Percentiles rank a stretch among this genome's conserved stretches.
These are phyloP conservation scores for Crithidia bombi DNA, from an alignment of 208 protist genomes.

Conservation along the genomic window DNA sequence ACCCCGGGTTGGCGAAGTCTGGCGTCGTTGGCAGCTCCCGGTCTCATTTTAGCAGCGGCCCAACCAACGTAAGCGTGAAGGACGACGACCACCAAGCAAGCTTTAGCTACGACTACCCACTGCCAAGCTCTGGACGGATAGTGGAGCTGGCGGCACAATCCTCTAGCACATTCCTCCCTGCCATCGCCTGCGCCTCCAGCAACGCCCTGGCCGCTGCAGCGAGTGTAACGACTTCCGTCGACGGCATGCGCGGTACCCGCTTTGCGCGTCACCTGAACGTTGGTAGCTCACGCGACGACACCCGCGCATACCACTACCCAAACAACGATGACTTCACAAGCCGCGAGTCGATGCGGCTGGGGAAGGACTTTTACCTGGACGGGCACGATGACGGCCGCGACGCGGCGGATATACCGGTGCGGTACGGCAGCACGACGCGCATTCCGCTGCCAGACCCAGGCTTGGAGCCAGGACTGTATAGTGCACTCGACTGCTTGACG, in stretches of 20 bases:
- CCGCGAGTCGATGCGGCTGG: conserved; percentile 9
- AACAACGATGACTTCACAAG: conserved; percentile 5
- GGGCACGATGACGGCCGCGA: conserved; percentile 16
- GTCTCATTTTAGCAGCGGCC: neutral
- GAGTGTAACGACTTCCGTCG: conserved; percentile 13
- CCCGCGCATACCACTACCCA: conserved; percentile 15
- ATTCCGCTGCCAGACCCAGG: conserved; percentile 2
- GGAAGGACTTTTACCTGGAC: conserved; percentile 1
- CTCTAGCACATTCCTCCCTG: conserved; percentile 19
- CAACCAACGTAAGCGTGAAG: conserved; percentile 8
- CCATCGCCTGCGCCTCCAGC: conserved; percentile 5
- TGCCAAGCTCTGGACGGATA: neutral
- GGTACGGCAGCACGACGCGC: conserved; percentile 9
- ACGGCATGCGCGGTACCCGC: conserved; percentile 10
- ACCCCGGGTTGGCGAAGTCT: neutral
- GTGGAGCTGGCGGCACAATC: neutral
- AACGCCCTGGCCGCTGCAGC: neutral
- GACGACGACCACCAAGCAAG: conserved; percentile 23
- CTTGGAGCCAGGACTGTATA: conserved; percentile 11
- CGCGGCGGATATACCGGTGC: neutral
- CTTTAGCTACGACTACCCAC: conserved; percentile 13
- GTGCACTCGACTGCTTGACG: conserved; percentile 4
- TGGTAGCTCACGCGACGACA: conserved; percentile 22
- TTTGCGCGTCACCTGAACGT: conserved; percentile 6
- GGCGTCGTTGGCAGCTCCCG: neutral